Conservation (phyloP, 2,329 filamentous ascomycete species). For the Talaromyces sp. region DNA sequence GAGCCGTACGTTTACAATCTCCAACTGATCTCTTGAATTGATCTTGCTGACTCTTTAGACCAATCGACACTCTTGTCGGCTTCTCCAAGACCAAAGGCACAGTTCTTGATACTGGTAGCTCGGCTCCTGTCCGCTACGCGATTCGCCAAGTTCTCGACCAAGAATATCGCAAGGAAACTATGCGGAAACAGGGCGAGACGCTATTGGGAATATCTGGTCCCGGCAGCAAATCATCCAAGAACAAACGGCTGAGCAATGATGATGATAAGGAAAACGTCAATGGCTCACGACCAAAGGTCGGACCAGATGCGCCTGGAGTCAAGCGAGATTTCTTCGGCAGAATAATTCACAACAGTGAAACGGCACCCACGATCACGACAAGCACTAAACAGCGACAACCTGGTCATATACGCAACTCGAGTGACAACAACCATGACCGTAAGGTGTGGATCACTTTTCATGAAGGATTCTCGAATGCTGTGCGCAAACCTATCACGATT, state of each 20-base stretch:
- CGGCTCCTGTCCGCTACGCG: slow-evolving; percentile 79
- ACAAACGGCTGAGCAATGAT: slow-evolving; percentile 22
- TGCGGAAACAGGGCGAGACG: slow-evolving; percentile 62
- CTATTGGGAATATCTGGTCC: slow-evolving; percentile 42
- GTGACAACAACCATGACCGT: slow-evolving; percentile 44
- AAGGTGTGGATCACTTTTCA: slow-evolving; percentile 85
- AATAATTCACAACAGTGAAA: slow-evolving; percentile 52
- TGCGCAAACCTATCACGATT: slow-evolving; percentile 80
- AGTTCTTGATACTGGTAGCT: slow-evolving; percentile 52
- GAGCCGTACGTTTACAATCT: slow-evolving; percentile 68
- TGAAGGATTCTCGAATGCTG: slow-evolving; percentile 88
- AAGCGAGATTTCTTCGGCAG: slow-evolving; percentile 87
- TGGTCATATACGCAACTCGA: slow-evolving; percentile 31
- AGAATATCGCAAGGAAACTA: slow-evolving; percentile 73
- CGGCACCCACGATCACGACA: slow-evolving; percentile 29
- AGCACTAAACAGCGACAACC: slow-evolving; percentile 34
- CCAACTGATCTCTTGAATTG: slow-evolving; percentile 30
- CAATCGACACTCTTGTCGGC: slow-evolving; percentile 71
- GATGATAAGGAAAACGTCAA: slow-evolving; percentile 18
- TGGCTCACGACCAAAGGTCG: background rate
- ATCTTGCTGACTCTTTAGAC: slow-evolving; percentile 42
- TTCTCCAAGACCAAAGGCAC: slow-evolving; percentile 50
- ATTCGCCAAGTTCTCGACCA: slow-evolving; percentile 91
- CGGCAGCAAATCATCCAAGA: slow-evolving; percentile 24
- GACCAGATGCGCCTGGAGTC: slow-evolving; percentile 40